These are phyloP conservation scores for Cercis canadensis DNA, from an alignment of 306 rosid genomes.

Conservation along the genomic window DNA sequence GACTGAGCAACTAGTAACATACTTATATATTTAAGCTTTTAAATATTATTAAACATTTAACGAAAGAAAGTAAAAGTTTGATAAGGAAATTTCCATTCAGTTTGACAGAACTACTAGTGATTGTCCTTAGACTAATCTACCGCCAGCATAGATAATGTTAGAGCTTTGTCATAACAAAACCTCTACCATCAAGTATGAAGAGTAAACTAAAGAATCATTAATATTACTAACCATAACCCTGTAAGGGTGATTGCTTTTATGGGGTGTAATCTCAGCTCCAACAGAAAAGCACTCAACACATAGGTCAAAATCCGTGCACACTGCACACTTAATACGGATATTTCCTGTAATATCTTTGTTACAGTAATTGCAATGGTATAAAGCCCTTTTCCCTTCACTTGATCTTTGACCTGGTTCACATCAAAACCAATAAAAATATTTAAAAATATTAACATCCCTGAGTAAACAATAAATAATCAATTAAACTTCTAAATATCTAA, in stretches of 20 bases:
- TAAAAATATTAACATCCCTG: conserved; percentile 11
- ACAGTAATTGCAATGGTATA: no score
- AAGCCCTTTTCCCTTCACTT: no score
- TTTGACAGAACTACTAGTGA: conserved; percentile 18
- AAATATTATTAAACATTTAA: no score
- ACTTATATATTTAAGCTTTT: no score
- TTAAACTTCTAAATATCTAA: conserved; percentile 13
- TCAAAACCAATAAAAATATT: conserved; percentile 13
- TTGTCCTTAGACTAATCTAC: conserved; percentile 11
- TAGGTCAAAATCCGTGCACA: conserved; percentile 95
- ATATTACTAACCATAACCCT: conserved; percentile 87
- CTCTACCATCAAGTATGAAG: neutral
- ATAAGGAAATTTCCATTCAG: neutral
- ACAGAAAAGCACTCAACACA: conserved; percentile 95
- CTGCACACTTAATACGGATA: conserved; percentile 86
- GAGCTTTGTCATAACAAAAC: conserved; percentile 3
- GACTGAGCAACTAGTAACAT: no score
- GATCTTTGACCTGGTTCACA: conserved; percentile 60
- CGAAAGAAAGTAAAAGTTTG: no score
- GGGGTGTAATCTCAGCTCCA: conserved; percentile 94
- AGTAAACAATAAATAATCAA: conserved; percentile 22
- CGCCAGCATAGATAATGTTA: neutral
- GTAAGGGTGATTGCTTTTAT: conserved; percentile 88
- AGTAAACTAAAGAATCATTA: conserved; percentile 8
- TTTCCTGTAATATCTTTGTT: no score